These are phyloP conservation scores for Desmodesmus armatus DNA, from an alignment of 139 green algal species.

Conservation along the genomic window DNA sequence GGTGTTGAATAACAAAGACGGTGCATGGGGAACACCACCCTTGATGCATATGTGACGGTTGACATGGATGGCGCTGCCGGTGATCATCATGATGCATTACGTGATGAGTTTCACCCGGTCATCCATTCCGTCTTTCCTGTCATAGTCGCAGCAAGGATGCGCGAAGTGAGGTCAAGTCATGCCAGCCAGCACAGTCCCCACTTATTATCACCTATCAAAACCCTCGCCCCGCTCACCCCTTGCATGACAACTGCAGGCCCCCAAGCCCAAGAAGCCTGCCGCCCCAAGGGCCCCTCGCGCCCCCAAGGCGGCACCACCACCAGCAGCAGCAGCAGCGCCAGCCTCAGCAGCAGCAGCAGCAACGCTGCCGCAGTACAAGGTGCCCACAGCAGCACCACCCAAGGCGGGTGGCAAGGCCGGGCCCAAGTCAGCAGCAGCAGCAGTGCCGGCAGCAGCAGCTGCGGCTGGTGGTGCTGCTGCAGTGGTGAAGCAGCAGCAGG, in stretches of 20 bases:
- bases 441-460: background rate
- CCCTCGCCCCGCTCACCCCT: too few species aligned
- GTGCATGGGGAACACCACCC: too few species aligned
- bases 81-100: too few species aligned
- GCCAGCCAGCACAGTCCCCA: too few species aligned
- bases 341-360: slow-evolving; percentile 27
- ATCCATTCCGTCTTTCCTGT: too few species aligned
- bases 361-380: slow-evolving; percentile 39
- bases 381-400: slow-evolving; percentile 31
- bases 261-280: slow-evolving; percentile 51
- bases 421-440: slow-evolving; percentile 34
- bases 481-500: background rate
- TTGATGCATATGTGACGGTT: too few species aligned
- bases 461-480: background rate
- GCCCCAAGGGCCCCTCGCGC: slow-evolving; percentile 24
- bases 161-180: too few species aligned
- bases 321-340: slow-evolving; percentile 20
- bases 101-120: too few species aligned
- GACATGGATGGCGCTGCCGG: too few species aligned
- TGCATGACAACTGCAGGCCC: too few species aligned
- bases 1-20: background rate
- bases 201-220: too few species aligned
- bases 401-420: slow-evolving; percentile 38
- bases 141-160: too few species aligned
- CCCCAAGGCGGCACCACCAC: slow-evolving; percentile 23